Conservation (phyloP, 768 basidiomycete genomes). For the Postia placenta region DNA sequence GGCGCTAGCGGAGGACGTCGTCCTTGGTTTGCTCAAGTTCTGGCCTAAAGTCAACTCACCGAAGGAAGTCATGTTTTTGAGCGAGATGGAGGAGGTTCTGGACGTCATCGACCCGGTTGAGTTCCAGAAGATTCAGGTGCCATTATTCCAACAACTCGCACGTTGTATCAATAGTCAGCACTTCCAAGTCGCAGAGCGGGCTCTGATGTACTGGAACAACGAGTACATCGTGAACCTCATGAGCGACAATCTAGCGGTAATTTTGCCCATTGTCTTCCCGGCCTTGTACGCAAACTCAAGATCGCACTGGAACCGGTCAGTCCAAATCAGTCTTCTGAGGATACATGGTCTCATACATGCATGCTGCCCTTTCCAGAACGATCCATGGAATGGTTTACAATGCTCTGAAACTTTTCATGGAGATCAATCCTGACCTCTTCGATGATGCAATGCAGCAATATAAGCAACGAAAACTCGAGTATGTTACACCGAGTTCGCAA, state of each 20-base stretch:
- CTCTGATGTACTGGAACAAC: conserved; percentile 98
- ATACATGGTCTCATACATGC: conserved; percentile 6
- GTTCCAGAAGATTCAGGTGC: conserved; percentile 92
- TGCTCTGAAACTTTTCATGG: conserved; percentile 97
- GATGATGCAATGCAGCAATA: conserved; percentile 92
- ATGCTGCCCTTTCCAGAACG: conserved; percentile 55
- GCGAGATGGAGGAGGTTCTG: conserved; percentile 97
- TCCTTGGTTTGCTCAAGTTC: conserved; percentile 90
- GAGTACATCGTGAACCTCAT: conserved; percentile 99
- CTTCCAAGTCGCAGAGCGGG: conserved; percentile 98
- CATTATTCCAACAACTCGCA: conserved; percentile 90
- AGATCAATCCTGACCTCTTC: conserved; percentile 95
- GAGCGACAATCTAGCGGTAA: conserved; percentile 86
- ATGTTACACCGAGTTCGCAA: conserved; percentile 26
- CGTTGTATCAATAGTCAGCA: conserved; percentile 99
- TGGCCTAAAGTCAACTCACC: conserved; percentile 99
- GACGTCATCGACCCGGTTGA: conserved; percentile 97
- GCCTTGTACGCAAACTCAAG: conserved; percentile 94
- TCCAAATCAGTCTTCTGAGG: conserved; percentile 4
- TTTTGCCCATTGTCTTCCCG: conserved; percentile 96
- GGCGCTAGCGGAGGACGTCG: conserved; percentile 87
- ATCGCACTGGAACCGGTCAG: conserved; percentile 97
- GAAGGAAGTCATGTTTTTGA: conserved; percentile 99
- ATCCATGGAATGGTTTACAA: conserved; percentile 99
- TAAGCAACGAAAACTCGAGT: conserved; percentile 84